Base-by-base conservation (phyloP, 257 asterid genomes). In the Ilex asprella region DNA sequence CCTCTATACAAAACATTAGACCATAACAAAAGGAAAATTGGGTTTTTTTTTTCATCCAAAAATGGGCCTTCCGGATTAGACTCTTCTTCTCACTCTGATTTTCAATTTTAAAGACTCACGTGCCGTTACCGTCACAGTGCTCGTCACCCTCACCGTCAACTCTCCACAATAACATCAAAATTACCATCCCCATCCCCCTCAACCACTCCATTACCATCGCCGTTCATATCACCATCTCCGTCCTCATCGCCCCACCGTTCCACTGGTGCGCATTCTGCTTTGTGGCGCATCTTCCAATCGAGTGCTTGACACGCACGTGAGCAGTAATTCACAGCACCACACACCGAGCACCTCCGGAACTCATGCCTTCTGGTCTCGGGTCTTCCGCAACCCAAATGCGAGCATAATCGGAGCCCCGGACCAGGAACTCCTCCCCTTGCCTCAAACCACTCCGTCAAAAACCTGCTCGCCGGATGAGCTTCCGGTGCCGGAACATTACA, bases 281-380 rank as follows among this genome's bases (percentile, higher is more conserved):
- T 92, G 56, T 92, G 99, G 59, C 96, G 85, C 78, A 75, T 75
- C 82, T 87, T 87, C 99, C 99, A 92, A 63, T 92, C 99, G 68
- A 92, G 78, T 64, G 97, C 96, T 67, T 92, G 99, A 54, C 99
- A 92, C 3, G 97, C 97, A 55, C 97, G 95, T 15, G 99, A 92
- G 81, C 99, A 92, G 46, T 92, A 92, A 66, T 87, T 92, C 70
- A 86, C 97, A 2, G 85, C 79, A 12, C 97, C 95, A 68, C 99
- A 92, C 56, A 89, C 95, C 0, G 95, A 85, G 61, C 99, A 92
- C 67, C 97, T 75, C 7, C 97, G 86, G 64, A 89, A 92, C 77
- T 92, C 99, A 7, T 86, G 95, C 68, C 79, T 69, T 64, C 99
- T 60, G 0, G 91, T 83, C 81, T 92, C 99, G 63, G 97, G 94